Evolutionary conservation across 2,329 filamentous ascomycete species (phyloP).

Genomic region (Cylindrodendrum hubeiense): DNA sequence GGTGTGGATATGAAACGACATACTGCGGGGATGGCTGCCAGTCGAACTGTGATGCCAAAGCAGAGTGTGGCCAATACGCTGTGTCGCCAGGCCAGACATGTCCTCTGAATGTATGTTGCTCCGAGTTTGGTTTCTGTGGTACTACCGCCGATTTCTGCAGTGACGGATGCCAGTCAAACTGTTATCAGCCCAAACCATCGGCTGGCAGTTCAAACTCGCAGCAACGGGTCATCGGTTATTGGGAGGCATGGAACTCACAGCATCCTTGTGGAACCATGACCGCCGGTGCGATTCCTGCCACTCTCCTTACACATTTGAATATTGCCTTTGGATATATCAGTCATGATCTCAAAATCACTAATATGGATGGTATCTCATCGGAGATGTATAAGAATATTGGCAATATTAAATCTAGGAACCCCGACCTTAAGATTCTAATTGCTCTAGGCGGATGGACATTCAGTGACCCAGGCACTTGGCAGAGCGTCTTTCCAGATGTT

Average conservation of each 20-base stretch:
- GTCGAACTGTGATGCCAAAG: not conserved
- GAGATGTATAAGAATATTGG: constrained; percentile 2
- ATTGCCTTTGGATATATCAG: constrained; percentile 43
- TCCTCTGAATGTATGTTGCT: constrained; percentile 26
- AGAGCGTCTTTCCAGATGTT: not conserved
- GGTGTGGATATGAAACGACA: not conserved
- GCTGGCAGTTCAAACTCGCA: constrained; percentile 8
- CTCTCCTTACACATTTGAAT: constrained; percentile 27
- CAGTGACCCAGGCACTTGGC: constrained; percentile 48
- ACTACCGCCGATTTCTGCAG: not conserved
- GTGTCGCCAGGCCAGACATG: not conserved
- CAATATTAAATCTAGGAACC: constrained; percentile 46
- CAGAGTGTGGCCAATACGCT: not conserved
- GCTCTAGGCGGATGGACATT: constrained; percentile 58
- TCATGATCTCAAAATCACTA: constrained; percentile 45
- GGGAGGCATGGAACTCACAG: constrained; percentile 21
- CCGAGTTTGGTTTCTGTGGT: constrained; percentile 21
- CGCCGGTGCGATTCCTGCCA: no score
- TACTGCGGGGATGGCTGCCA: not conserved
- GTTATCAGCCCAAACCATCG: not conserved
- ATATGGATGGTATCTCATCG: constrained; percentile 12
- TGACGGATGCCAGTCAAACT: no score
- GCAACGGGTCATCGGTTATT: constrained; percentile 24
- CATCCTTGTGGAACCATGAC: constrained; percentile 12
- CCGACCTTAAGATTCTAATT: constrained; percentile 51